Conservation (phyloP, 768 basidiomycete species). For the Boletales sp. region DNA sequence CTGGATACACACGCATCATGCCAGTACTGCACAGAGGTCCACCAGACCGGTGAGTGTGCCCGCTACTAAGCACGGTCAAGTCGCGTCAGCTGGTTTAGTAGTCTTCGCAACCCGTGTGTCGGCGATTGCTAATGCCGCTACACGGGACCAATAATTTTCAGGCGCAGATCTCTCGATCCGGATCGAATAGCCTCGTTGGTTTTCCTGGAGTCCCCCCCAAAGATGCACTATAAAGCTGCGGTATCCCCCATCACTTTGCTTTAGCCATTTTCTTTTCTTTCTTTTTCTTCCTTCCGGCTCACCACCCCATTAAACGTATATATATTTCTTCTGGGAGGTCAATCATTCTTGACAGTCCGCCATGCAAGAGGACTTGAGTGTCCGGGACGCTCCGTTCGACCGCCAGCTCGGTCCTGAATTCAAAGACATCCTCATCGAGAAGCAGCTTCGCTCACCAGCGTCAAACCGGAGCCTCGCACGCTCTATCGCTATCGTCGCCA, state of each 20-base stretch:
- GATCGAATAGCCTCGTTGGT: too few relatives aligned
- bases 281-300: slow-evolving; percentile 4
- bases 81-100: slow-evolving; percentile 2
- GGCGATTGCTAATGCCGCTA: neutral
- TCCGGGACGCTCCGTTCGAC: slow-evolving; percentile 12
- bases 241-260: neutral
- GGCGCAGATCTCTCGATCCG: neutral
- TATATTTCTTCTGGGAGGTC: neutral
- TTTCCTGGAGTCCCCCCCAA: too few relatives aligned
- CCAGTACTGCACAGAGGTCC: too few relatives aligned
- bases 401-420: slow-evolving; percentile 4
- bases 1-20: too few relatives aligned
- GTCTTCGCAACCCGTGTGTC: neutral
- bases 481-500: slow-evolving; percentile 30
- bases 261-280: neutral
- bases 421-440: neutral
- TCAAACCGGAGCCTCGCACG: slow-evolving; percentile 22
- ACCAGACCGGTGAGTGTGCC: too few relatives aligned
- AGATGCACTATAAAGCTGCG: slow-evolving; percentile 18
- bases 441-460: neutral
- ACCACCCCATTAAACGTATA: neutral
- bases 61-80: neutral
- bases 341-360: too few relatives aligned
- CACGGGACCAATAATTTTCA: neutral
- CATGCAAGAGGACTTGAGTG: slow-evolving; percentile 8